Evolutionary conservation across 176 grass and related monocot species (phyloP), one percentile per base, ranked within the genome.

Genomic region (Ampelocalamus luodianensis): DNA sequence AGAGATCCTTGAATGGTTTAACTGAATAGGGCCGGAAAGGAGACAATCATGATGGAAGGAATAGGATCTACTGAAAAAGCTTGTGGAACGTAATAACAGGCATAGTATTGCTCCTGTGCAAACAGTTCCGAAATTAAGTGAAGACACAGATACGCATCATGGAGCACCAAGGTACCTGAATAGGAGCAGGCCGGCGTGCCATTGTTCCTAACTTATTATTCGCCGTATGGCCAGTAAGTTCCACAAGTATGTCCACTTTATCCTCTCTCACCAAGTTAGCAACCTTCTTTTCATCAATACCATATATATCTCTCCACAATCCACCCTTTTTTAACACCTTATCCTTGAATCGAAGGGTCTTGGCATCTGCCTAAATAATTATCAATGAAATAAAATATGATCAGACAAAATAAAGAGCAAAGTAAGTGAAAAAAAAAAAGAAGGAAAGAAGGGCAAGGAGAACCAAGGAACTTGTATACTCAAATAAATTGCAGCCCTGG

Each of bases 161-260:
- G 66, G 16, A 66, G 62, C 5, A 73, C 46, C 20, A 55, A 79
- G 58, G 37, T 89, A 99, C 96, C 93, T 99, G 96, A 80, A 96
- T 74, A 76, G 96, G 96, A 79, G 96, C 93, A 86, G 96, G 93
- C 51, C 93, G 74, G 74, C 96, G 94, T 49, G 96, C 96, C 96
- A 99, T 88, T 79, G 90, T 91, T 75, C 96, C 96, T 90, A 99
- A 79, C 71, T 94, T 99, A 78, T 99, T 99, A 78, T 99, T 99
- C 39, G 96, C 96, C 18, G 96, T 99, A 71, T 99, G 96, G 67
- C 96, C 96, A 58, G 96, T 99, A 87, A 99, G 89, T 83, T 99
- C 96, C 85, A 99, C 91, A 86, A 99, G 89, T 90, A 99, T 99
- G 77, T 96, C 96, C 78, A 99, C 89, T 88, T 96, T 92, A 83